Evolutionary conservation across 2,329 filamentous ascomycete species (phyloP).

Genomic region (Penicillium sp.): DNA sequence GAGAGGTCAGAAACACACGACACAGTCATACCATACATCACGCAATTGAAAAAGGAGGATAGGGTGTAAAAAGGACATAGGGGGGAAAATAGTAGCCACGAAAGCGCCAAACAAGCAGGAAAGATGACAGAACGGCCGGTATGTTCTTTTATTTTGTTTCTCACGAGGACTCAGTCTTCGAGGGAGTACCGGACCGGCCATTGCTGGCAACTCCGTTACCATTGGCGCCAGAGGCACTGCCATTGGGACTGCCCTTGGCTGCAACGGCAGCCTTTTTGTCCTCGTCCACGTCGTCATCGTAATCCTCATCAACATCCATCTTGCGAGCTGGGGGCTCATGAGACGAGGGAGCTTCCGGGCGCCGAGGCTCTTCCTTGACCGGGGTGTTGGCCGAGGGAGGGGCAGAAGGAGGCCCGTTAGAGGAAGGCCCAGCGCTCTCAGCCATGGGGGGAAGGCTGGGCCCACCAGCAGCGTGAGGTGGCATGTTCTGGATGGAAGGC

Average conservation of each 20-base stretch:
- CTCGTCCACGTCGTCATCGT: constrained; percentile 91
- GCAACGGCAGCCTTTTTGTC: constrained; percentile 54
- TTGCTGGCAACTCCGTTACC: constrained; percentile 27
- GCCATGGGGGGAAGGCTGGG: constrained; percentile 60
- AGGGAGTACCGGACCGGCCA: constrained; percentile 29
- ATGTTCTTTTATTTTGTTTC: constrained; percentile 17
- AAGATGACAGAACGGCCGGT: background rate
- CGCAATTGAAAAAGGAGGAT: constrained; percentile 9
- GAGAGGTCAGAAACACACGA: constrained; percentile 11
- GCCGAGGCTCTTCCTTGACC: constrained; percentile 56
- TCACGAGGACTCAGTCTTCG: constrained; percentile 31
- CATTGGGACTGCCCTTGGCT: constrained; percentile 38
- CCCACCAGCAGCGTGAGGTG: constrained; percentile 46
- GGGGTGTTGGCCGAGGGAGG: constrained; percentile 51
- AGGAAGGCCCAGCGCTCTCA: constrained; percentile 41
- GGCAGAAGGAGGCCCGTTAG: constrained; percentile 44
- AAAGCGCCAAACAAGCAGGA: background rate
- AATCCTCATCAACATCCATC: constrained; percentile 97
- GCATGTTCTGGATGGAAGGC: constrained; percentile 50
- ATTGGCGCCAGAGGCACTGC: constrained; percentile 30
- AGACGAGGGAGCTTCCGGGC: constrained; percentile 50
- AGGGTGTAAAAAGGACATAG: constrained; percentile 19
- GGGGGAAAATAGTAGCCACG: constrained; percentile 8
- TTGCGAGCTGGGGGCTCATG: constrained; percentile 87
- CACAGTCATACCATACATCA: constrained; percentile 29